These are phyloP conservation scores for Cinchona pubescens DNA, from an alignment of 257 asterid genomes.

Conservation along the genomic window DNA sequence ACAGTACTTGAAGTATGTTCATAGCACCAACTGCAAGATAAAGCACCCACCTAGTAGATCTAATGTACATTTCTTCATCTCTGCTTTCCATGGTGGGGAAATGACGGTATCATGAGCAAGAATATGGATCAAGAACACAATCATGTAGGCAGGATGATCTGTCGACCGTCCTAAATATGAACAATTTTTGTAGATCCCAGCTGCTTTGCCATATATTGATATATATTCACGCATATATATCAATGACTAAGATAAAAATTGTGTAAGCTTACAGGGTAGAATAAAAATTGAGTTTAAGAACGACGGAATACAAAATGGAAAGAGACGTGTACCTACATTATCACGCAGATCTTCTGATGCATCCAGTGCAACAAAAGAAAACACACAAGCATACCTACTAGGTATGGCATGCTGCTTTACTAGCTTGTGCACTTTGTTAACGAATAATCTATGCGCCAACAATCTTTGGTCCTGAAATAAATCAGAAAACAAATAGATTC, in stretches of 20 bases:
- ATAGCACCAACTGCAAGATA: conserved; percentile 11
- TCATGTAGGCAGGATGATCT: conserved; percentile 60
- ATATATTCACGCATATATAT: conserved; percentile 57
- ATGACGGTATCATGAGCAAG: conserved; percentile 67
- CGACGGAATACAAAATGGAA: conserved; percentile 1
- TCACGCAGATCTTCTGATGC: conserved; percentile 47
- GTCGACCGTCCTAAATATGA: conserved; percentile 36
- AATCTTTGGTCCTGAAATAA: conserved; percentile 57
- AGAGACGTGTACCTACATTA: conserved; percentile 44
- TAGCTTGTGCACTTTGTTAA: conserved; percentile 58
- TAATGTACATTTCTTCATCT: conserved; percentile 48
- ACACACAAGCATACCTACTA: conserved; percentile 84
- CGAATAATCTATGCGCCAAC: conserved; percentile 50
- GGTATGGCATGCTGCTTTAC: conserved; percentile 54
- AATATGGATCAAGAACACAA: conserved; percentile 69
- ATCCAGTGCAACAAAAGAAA: conserved; percentile 55
- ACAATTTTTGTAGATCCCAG: conserved; percentile 39
- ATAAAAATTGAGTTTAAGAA: conserved; percentile 20
- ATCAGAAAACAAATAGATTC: not conserved
- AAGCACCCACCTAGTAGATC: conserved; percentile 53
- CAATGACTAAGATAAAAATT: conserved; percentile 43
- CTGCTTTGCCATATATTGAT: conserved; percentile 42
- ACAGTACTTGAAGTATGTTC: not conserved
- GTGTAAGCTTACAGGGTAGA: conserved; percentile 17
- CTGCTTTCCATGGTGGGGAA: conserved; percentile 62